Evolutionary conservation across 192 early-diverging fungal species (phyloP).

Genomic region (Coemansia sp.): DNA sequence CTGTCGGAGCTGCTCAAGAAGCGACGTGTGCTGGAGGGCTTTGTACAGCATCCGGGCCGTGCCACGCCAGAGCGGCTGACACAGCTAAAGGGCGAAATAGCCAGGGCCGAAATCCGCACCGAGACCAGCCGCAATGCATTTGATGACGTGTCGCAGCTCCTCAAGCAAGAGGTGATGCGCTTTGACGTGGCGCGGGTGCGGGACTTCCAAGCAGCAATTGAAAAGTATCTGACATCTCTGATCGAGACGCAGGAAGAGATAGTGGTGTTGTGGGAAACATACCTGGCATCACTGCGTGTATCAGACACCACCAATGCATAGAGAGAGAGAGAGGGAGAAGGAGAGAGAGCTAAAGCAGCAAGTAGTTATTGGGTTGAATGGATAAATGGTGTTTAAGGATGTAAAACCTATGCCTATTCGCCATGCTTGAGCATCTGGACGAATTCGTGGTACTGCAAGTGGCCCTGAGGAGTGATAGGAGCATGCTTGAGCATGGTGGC

Average conservation of each 20-base stretch:
- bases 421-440: constrained; percentile 89
- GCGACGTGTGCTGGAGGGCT: constrained; percentile 62
- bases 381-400: background rate
- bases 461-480: constrained; percentile 67
- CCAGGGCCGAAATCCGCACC: constrained; percentile 47
- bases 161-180: constrained; percentile 71
- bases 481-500: constrained; percentile 93
- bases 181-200: constrained; percentile 77
- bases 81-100: constrained; percentile 49
- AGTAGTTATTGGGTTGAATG: background rate
- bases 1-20: constrained; percentile 70
- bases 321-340: background rate
- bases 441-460: constrained; percentile 92
- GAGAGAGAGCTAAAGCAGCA: too few species aligned
- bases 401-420: constrained; percentile 17
- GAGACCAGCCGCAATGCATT: constrained; percentile 61
- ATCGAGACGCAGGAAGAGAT: constrained; percentile 80
- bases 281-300: constrained; percentile 39
- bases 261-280: constrained; percentile 53
- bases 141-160: constrained; percentile 69
- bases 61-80: constrained; percentile 36
- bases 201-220: constrained; percentile 74
- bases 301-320: constrained; percentile 17
- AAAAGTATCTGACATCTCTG: constrained; percentile 70
- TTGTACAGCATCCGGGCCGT: constrained; percentile 46